Conservation (phyloP, 306 rosid genomes). For the Quercus suber region DNA sequence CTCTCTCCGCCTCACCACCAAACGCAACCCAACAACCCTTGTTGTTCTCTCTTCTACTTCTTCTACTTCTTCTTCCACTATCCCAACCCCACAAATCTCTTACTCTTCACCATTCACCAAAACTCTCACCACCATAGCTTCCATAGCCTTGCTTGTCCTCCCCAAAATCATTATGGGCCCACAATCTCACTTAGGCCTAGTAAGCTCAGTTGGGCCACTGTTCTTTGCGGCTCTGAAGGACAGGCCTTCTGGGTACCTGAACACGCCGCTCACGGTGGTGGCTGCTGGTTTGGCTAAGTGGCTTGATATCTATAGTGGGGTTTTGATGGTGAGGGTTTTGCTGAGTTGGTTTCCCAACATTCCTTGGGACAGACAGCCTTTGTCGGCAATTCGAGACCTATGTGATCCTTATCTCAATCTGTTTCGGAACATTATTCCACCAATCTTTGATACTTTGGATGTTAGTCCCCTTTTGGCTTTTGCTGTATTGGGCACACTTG, state of each 20-base stretch:
- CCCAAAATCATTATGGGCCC: slow-evolving; percentile 2
- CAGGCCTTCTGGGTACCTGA: slow-evolving; percentile 47
- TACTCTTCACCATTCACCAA: slow-evolving; percentile 15
- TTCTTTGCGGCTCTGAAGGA: slow-evolving; percentile 58
- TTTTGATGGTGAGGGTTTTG: slow-evolving; percentile 89
- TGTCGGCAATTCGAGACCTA: slow-evolving; percentile 82
- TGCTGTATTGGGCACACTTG: slow-evolving; percentile 78
- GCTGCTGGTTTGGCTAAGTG: slow-evolving; percentile 90
- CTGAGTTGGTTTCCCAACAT: slow-evolving; percentile 98
- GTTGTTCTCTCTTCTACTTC: not conserved
- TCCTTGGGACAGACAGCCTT: slow-evolving; percentile 92
- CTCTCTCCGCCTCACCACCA: not conserved
- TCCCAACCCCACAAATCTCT: not conserved
- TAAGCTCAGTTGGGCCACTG: slow-evolving; percentile 29
- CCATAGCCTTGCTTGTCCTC: not conserved
- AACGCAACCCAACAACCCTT: not conserved
- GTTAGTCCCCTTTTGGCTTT: slow-evolving; percentile 93
- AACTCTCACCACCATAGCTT: slow-evolving; percentile 14
- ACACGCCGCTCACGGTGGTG: slow-evolving; percentile 92
- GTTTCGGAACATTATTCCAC: slow-evolving; percentile 85
- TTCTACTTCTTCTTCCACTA: not conserved
- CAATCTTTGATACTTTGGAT: slow-evolving; percentile 77
- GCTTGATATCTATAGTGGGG: slow-evolving; percentile 94
- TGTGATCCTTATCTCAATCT: slow-evolving; percentile 88
- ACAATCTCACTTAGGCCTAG: not conserved